These are phyloP conservation scores for Mycena sp. DNA, from an alignment of 1,284 basidiomycete genomes.

Conservation along the genomic window DNA sequence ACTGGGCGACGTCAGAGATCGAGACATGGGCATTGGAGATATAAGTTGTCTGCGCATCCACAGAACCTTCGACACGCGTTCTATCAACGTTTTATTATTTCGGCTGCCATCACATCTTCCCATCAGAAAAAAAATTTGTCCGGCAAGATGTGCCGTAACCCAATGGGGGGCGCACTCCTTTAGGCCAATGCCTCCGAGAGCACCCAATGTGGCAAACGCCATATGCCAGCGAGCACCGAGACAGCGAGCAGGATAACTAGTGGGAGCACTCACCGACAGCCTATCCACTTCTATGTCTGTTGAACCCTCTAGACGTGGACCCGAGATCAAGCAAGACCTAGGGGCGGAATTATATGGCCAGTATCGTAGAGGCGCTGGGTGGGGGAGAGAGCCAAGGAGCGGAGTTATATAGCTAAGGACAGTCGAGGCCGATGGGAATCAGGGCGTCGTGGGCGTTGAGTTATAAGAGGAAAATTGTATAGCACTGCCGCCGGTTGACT, in stretches of 20 bases:
- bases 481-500: background rate
- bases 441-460: conserved; percentile 15
- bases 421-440: conserved; percentile 9
- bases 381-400: conserved; percentile 7
- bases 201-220: background rate
- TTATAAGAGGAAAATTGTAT: background rate
- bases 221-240: background rate
- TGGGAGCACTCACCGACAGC: conserved; percentile 4
- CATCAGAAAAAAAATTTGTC: background rate
- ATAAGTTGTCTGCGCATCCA: conserved; percentile 12
- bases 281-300: background rate
- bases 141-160: background rate
- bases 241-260: background rate
- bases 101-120: background rate
- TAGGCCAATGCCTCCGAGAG: too few relatives aligned
- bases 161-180: too few relatives aligned
- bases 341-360: conserved; percentile 19
- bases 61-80: too few relatives aligned
- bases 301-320: background rate
- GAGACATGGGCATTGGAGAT: conserved; percentile 12
- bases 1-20: conserved; percentile 23
- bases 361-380: conserved; percentile 3
- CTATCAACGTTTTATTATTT: background rate
- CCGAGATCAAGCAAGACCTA: conserved; percentile 8
- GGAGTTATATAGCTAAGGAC: conserved; percentile 13